A percentile compares a stretch with the other conserved stretches of the same genome.
These are phyloP conservation scores for Lineolata rhizophorae DNA, from an alignment of 495 filamentous ascomycete genomes.

Conservation along the genomic window DNA sequence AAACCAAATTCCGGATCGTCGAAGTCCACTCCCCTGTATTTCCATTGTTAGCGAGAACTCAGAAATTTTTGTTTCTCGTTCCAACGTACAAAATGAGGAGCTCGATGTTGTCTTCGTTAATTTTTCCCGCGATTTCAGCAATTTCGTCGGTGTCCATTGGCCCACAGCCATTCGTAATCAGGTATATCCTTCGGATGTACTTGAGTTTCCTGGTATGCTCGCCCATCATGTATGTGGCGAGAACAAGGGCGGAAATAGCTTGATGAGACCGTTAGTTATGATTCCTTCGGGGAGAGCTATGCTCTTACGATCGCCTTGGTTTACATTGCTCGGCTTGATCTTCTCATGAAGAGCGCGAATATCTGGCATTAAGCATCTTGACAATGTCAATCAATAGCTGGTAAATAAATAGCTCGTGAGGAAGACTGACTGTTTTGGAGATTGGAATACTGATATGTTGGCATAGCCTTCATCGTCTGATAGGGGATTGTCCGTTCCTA, in stretches of 20 bases:
- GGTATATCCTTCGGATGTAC: slow-evolving; percentile 49
- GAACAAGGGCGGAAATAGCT: slow-evolving; percentile 64
- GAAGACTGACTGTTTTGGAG: no score
- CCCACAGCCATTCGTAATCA: slow-evolving; percentile 64
- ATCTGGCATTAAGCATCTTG: no score
- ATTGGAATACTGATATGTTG: slow-evolving; percentile 52
- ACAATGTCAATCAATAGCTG: slow-evolving; percentile 63
- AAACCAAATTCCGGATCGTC: slow-evolving; percentile 80
- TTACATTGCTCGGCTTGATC: slow-evolving; percentile 42
- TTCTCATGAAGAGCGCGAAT: slow-evolving; percentile 37
- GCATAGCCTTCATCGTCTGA: slow-evolving; percentile 42
- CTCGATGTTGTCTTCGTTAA: slow-evolving; percentile 55
- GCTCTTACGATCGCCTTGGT: slow-evolving; percentile 48
- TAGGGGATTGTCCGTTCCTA: slow-evolving; percentile 6
- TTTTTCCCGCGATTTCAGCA: slow-evolving; percentile 41
- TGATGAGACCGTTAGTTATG: no score
- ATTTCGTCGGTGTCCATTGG: slow-evolving; percentile 43
- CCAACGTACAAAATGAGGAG: slow-evolving; percentile 52
- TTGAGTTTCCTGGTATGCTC: slow-evolving; percentile 71
- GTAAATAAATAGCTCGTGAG: no score
- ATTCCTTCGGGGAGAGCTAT: no score
- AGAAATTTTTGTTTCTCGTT: no score
- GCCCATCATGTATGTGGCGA: slow-evolving; percentile 74
- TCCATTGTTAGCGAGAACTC: no score
- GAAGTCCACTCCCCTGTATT: slow-evolving; percentile 84